phyloP scores from a whole-genome alignment of 768 basidiomycete species.

The Cystobasidium onofrii region DNA sequence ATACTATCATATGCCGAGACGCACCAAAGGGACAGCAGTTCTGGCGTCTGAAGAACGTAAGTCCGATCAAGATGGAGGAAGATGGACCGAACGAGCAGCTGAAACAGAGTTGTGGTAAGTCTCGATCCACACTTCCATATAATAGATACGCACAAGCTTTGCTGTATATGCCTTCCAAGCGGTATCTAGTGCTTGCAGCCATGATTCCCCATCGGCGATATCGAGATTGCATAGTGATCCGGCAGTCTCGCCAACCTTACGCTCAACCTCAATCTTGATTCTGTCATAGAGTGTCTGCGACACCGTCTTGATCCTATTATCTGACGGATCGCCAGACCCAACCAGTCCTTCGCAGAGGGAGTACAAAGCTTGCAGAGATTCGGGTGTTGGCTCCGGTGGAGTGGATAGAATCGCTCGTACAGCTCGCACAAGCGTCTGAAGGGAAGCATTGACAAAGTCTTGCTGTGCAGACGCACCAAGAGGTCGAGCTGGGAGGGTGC shows the following conservation, averaged over 20 bases:
- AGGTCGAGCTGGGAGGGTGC: not conserved
- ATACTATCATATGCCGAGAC: not conserved
- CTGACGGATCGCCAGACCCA: slow-evolving; percentile 51
- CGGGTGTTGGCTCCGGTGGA: slow-evolving; percentile 38
- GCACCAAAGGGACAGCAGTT: slow-evolving; percentile 30
- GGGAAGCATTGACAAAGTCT: slow-evolving; percentile 12
- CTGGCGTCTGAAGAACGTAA: slow-evolving; percentile 51
- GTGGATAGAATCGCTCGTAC: slow-evolving; percentile 38
- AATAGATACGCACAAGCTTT: slow-evolving; percentile 55
- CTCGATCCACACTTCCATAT: too few relatives aligned
- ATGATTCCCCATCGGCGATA: slow-evolving; percentile 48
- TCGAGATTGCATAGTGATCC: slow-evolving; percentile 45
- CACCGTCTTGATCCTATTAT: slow-evolving; percentile 29
- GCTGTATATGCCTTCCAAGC: slow-evolving; percentile 59
- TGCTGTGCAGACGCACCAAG: not conserved
- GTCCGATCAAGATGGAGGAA: slow-evolving; percentile 65
- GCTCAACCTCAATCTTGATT: slow-evolving; percentile 58
- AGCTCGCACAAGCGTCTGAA: slow-evolving; percentile 38
- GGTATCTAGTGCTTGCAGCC: slow-evolving; percentile 56
- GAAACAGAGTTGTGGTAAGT: not conserved
- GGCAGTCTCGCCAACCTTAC: slow-evolving; percentile 50
- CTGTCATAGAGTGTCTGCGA: slow-evolving; percentile 51
- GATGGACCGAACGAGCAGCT: slow-evolving; percentile 58
- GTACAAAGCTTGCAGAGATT: slow-evolving; percentile 40
- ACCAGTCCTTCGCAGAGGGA: slow-evolving; percentile 41